Evolutionary conservation across 805 yeast genomes (phyloP).

Genomic region (Pichia scutulata): DNA sequence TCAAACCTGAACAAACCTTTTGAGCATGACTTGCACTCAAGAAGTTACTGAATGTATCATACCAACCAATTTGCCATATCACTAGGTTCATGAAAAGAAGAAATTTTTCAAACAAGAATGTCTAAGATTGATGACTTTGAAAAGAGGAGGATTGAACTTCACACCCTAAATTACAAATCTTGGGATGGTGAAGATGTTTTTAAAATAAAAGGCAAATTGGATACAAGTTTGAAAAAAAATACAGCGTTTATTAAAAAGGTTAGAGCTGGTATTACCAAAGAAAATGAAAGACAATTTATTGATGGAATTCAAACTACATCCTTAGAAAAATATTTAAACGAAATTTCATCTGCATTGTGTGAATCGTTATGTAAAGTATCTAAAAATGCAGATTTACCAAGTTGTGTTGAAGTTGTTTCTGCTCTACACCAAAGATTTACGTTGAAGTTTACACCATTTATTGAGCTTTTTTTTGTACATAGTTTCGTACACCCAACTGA

Average conservation of each 20-base stretch:
- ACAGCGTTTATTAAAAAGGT: constrained; percentile 71
- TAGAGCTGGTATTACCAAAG: constrained; percentile 48
- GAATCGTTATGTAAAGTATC: constrained; percentile 53
- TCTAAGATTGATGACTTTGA: constrained; percentile 12
- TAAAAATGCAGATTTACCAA: constrained; percentile 48
- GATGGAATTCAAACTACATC: constrained; percentile 58
- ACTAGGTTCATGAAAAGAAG: neutral
- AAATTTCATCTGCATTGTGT: constrained; percentile 50
- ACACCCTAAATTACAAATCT: constrained; percentile 37
- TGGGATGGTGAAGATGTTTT: constrained; percentile 42
- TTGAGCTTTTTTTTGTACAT: constrained; percentile 36
- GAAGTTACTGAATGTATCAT: neutral
- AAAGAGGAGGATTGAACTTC: constrained; percentile 26
- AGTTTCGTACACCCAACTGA: constrained; percentile 32
- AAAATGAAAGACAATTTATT: constrained; percentile 39
- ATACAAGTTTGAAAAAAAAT: constrained; percentile 75
- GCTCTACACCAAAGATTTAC: constrained; percentile 73
- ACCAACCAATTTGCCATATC: neutral
- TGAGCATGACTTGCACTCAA: neutral
- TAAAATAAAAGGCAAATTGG: constrained; percentile 32
- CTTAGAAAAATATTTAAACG: constrained; percentile 67
- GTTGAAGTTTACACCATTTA: constrained; percentile 40
- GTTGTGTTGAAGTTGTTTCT: constrained; percentile 61
- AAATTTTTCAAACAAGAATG: neutral
- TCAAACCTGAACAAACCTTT: neutral